Evolutionary conservation across 2,329 filamentous ascomycete genomes (phyloP), one percentile per base, ranked within the genome.

Genomic region (Aspergillus chevalieri): DNA sequence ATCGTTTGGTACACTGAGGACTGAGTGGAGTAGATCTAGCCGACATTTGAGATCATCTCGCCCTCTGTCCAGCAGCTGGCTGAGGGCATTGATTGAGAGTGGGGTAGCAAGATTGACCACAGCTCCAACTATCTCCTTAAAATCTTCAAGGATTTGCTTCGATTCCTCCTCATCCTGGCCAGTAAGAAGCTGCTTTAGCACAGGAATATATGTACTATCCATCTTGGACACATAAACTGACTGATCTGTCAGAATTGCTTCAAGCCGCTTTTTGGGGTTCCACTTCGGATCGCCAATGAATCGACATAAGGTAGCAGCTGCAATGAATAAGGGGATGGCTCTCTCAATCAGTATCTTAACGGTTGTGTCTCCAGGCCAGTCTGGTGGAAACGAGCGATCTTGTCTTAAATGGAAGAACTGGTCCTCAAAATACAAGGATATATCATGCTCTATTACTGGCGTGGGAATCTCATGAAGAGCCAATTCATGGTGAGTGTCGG

Each of bases 61-160:
- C 5, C 33, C 8, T 12, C 57, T 17, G 6, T 41, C 14, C 17
- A 55, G 45, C 38, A 60, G 52, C 10, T 24, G 34, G 12, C 47
- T 33, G 19, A 65, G 33, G 6, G 54, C 26, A 19, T 26, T 52
- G 14, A 53, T 12, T 9, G 59, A 57, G 14, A 65, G 53, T 9
- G 64, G 57, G 14, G 48, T 49, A 44, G 44, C 51, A 19, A 64
- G 55, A 19, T 60, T 36, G 9, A 64, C 49, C 24, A 65, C 60
- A 14, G 47, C 44, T 8, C 63, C 63, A 46, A 65, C 45, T 14
- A 61, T 53, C 12, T 52, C 28, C 34, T 48, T 38, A 30, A 62
- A 61, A 24, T 57, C 55, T 47, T 54, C 2, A 8, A 49, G 38
- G 17, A 63, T 14, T 21, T 47, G 34, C 15, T 41, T 8, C 26